Evolutionary conservation across 768 basidiomycete genomes (phyloP), one percentile per base, ranked within the genome.

Genomic region (Phlebiopsis flavidoalba): DNA sequence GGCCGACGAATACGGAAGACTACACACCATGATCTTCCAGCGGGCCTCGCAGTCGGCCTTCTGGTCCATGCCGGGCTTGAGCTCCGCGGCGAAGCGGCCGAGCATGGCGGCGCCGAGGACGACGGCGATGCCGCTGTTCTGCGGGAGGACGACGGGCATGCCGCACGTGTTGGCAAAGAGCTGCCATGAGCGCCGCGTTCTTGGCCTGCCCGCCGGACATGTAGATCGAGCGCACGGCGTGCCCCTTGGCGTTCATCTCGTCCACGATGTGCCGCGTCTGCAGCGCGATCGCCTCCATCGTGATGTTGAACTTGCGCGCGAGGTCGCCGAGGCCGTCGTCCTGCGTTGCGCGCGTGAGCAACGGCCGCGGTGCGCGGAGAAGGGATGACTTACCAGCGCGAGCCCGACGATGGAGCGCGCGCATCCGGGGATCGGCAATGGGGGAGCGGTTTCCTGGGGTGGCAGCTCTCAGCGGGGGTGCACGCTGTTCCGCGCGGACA

Each of bases 241-340:
- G 96, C 0, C 95, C 96, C 24, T 86, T 82, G n/a, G 70, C 71
- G 74, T 98, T 96, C 80, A 98, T 88, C 62, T 84, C 83, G 67
- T 95, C 91, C 61, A 98, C 78, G 72, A 99, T 98, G 73, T 97
- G 95, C 11, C 91, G 82, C 33, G 94, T 97, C 73, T 98, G 95
- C 22, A 97, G 83, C 15, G 94, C 91, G 72, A 99, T 95, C 19
- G 94, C 85, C 76, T 97, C 92, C 50, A 98, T 84, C 0, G 95
- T 89, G 58, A 93, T 83, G 68, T 93, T 86, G 76, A 96, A 98
- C 70, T 91, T 93, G 62, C 85, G 83, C 11, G 95, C 92, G 58
- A 99, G 86, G 72, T 97, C 95, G 54, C 77, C 70, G 37, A 97
- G 77, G 37, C 83, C 80, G 64, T 81, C 77, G 69, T 94, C 91